Conservation (phyloP, 2,329 filamentous ascomycete genomes). For the Fusarium solani-melongenae region DNA sequence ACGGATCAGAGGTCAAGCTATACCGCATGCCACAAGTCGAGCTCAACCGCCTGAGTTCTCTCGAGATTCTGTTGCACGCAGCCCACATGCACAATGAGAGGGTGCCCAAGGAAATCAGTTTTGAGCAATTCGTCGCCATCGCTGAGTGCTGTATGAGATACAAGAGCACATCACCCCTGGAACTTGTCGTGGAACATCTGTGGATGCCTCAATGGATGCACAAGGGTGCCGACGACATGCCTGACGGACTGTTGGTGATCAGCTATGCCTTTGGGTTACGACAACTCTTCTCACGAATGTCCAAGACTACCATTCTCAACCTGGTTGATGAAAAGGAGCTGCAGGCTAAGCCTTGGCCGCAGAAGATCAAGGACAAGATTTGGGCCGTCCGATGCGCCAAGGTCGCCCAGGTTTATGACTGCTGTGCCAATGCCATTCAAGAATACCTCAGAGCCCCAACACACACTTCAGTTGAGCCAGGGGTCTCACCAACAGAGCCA, state of each 20-base stretch:
- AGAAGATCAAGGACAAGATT: constrained; percentile 59
- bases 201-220: constrained; percentile 66
- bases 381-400: constrained; percentile 61
- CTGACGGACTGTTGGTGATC: constrained; percentile 62
- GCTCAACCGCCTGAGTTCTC: constrained; percentile 52
- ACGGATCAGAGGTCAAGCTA: constrained; percentile 57
- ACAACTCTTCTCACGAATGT: constrained; percentile 60
- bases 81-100: constrained; percentile 61
- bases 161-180: constrained; percentile 62
- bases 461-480: constrained; percentile 24
- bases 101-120: constrained; percentile 59
- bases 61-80: constrained; percentile 62
- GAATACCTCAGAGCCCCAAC: constrained; percentile 56
- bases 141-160: constrained; percentile 63
- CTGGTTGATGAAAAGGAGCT: constrained; percentile 57
- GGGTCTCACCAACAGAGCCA: constrained; percentile 35
- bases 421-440: constrained; percentile 56
- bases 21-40: constrained; percentile 66
- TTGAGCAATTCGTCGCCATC: constrained; percentile 63
- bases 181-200: constrained; percentile 60
- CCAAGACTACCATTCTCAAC: constrained; percentile 61
- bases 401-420: constrained; percentile 60
- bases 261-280: constrained; percentile 64
- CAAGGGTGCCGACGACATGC: constrained; percentile 58
- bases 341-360: constrained; percentile 58